Conservation (phyloP, 2,329 filamentous ascomycete species). For the Aspergillus udagawae region DNA sequence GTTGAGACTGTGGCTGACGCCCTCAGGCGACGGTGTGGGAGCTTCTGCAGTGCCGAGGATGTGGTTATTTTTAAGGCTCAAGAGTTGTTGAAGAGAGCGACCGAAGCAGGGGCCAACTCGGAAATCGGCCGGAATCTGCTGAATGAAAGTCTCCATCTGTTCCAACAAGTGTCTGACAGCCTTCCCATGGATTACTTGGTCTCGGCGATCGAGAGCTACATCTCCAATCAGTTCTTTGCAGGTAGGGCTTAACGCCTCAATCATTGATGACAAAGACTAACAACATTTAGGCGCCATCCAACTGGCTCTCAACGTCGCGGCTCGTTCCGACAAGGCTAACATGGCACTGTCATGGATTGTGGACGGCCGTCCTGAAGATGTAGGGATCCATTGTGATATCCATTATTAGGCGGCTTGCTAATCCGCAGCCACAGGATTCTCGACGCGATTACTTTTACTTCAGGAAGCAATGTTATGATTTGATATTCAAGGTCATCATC, state of each 20-base stretch:
- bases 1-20: conserved; percentile 96
- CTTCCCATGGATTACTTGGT: conserved; percentile 77
- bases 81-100: conserved; percentile 84
- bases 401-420: conserved; percentile 10
- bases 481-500: conserved; percentile 79
- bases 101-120: conserved; percentile 69
- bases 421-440: conserved; percentile 52
- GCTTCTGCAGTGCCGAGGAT: conserved; percentile 95
- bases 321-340: conserved; percentile 82
- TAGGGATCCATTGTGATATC: conserved; percentile 21
- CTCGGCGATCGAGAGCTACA: conserved; percentile 73
- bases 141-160: conserved; percentile 83
- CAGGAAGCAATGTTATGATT: conserved; percentile 74
- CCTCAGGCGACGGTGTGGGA: conserved; percentile 85
- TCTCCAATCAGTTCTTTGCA: conserved; percentile 81
- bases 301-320: conserved; percentile 76
- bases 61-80: conserved; percentile 98
- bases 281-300: conserved; percentile 66
- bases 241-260: conserved; percentile 35
- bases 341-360: conserved; percentile 80
- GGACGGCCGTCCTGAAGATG: conserved; percentile 67
- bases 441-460: conserved; percentile 64
- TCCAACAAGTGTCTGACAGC: conserved; percentile 81
- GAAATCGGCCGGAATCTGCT: conserved; percentile 74
- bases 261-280: conserved; percentile 17